These are phyloP conservation scores for Candida pseudoviswanathii DNA, from an alignment of 1,139 yeast species.

Conservation along the genomic window DNA sequence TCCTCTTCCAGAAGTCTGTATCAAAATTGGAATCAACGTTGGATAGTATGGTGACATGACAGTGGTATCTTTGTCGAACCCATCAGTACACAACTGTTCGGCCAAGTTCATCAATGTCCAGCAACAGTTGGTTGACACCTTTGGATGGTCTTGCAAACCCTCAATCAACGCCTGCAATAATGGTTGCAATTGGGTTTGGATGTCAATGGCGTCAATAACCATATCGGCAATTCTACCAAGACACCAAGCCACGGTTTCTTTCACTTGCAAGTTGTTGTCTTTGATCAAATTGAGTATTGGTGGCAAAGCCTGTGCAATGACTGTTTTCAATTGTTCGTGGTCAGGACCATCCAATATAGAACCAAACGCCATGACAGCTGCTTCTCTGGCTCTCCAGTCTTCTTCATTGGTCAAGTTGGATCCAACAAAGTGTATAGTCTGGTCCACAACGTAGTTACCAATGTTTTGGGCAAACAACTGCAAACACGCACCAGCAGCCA, in stretches of 20 bases:
- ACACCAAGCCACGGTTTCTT: conserved; percentile 98
- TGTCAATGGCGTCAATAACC: conserved; percentile 75
- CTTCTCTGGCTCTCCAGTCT: conserved; percentile 88
- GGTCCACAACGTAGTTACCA: conserved; percentile 81
- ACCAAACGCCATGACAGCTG: conserved; percentile 99
- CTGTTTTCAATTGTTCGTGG: conserved; percentile 60
- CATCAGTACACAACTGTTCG: conserved; percentile 75
- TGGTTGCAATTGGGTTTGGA: conserved; percentile 62
- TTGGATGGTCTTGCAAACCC: conserved; percentile 88
- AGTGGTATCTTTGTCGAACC: conserved; percentile 54
- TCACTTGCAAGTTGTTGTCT: conserved; percentile 80
- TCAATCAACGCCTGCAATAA: conserved; percentile 70
- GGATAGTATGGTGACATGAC: conserved; percentile 75
- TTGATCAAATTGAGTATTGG: conserved; percentile 74
- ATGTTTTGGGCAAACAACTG: conserved; percentile 92
- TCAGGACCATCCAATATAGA: conserved; percentile 96
- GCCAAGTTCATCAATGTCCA: conserved; percentile 93
- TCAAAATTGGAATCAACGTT: conserved; percentile 66
- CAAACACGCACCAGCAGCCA: conserved; percentile 98
- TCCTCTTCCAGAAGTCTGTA: conserved; percentile 65
- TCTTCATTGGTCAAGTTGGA: conserved; percentile 56
- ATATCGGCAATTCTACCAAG: conserved; percentile 93
- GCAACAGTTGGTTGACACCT: conserved; percentile 92
- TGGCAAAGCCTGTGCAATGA: conserved; percentile 79
- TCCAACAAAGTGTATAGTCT: conserved; percentile 82